Evolutionary conservation across 306 rosid species (phyloP), one percentile per base, ranked within the genome.

Genomic region (Argentina anserina): DNA sequence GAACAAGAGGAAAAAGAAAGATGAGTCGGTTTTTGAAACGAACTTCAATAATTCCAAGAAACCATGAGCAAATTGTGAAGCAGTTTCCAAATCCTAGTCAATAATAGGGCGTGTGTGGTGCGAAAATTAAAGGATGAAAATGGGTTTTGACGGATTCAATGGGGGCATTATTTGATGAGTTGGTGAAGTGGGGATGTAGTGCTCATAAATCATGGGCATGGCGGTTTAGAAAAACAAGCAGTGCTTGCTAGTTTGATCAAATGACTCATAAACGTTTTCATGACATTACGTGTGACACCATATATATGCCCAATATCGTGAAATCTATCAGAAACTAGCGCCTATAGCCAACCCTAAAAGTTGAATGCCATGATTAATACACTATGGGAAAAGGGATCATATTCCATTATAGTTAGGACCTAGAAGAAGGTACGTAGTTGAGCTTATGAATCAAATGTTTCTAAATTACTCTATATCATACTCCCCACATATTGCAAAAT

Each of bases 1-100:
- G 89, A 84, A 80, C 78, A 31, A 61, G 42, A 33, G 40, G 65
- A 33, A 60, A 23, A 33, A 76, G 58, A 71, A 87, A 81, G 89
- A n/a, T 79, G 63, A 56, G 67, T 76, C 78, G 81, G 77, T 78
- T 82, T 80, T 71, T 21, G 42, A 84, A 80, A 55, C 59, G 75
- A 76, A 84, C 53, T 49, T 40, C 31, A 39, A 69, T 29, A 55
- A 20, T 75, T 75, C 61, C 47, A 50, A 50, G 50, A 40, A 65
- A 31, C 52, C 40, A 23, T 21, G 49, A 37, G 37, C 10, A 28
- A 20, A 67, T 29, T 45, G 56, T 39, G 42, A 20, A 3, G 52
- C 18, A 13, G 29, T 64, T 64, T 33, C 39, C 42, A 20, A 8
- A 15, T 61, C 21, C 66, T 34, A 58, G 64, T 28, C n/a, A n/a